phyloP scores from a whole-genome alignment of 2,329 filamentous ascomycete genomes.

The Fusarium illudens region DNA sequence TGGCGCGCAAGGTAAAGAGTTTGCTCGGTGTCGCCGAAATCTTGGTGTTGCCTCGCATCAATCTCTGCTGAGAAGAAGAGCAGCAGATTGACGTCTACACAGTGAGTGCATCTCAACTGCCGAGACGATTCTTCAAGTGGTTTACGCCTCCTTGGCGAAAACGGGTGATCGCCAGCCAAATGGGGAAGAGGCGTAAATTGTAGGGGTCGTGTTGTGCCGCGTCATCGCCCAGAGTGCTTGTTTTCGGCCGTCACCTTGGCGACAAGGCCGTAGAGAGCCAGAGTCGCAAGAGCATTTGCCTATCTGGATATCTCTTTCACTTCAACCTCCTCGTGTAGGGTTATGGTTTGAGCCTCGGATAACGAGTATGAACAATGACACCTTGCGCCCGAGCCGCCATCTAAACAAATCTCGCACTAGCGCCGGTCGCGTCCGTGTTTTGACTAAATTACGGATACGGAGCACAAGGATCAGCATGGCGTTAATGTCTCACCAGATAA shows the following conservation, averaged over 20 bases:
- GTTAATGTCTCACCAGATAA: too few relatives aligned
- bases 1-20: background rate
- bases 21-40: background rate
- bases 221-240: background rate
- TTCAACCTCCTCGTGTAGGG: background rate
- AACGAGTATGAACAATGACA: background rate
- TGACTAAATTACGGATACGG: too few relatives aligned
- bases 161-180: conserved; percentile 22
- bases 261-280: conserved; percentile 1
- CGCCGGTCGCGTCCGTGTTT: too few relatives aligned
- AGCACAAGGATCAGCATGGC: too few relatives aligned
- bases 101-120: background rate
- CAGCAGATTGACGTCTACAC: background rate
- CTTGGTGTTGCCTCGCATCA: background rate
- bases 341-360: background rate
- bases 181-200: background rate
- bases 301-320: background rate
- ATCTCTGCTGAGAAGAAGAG: background rate
- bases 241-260: conserved; percentile 16
- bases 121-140: background rate
- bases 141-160: conserved; percentile 18
- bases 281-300: background rate
- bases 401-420: too few relatives aligned
- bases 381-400: background rate
- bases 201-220: background rate